Evolutionary conservation across 2,329 filamentous ascomycete species (phyloP).

Genomic region (Monosporascus sp.): DNA sequence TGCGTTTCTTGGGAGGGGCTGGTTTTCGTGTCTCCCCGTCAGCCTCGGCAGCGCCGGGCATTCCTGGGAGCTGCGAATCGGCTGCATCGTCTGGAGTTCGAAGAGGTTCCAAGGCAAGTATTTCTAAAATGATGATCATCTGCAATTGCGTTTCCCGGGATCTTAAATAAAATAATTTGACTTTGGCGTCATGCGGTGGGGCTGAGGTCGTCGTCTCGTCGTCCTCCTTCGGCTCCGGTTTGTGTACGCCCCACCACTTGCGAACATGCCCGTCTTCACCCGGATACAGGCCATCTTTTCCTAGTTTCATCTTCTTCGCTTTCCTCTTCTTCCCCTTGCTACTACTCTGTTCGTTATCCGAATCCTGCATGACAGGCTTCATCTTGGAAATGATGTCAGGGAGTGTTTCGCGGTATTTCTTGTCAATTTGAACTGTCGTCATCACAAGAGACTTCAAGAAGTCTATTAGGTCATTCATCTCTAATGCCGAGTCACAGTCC

Average conservation of each 20-base stretch:
- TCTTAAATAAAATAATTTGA: conserved; percentile 60
- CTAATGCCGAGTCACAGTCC: conserved; percentile 53
- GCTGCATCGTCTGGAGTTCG: conserved; percentile 34
- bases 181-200: conserved; percentile 50
- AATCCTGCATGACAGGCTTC: conserved; percentile 51
- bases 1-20: conserved; percentile 46
- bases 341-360: conserved; percentile 47
- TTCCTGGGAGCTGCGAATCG: conserved; percentile 42
- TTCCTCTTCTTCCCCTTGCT: conserved; percentile 44
- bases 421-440: conserved; percentile 64
- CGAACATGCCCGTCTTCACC: conserved; percentile 59
- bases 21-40: conserved; percentile 29
- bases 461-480: conserved; percentile 58
- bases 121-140: conserved; percentile 73
- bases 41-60: conserved; percentile 35
- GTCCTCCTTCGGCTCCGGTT: conserved; percentile 42
- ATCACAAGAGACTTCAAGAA: conserved; percentile 68
- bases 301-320: conserved; percentile 60
- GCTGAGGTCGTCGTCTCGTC: conserved; percentile 33
- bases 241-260: conserved; percentile 64
- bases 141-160: conserved; percentile 76
- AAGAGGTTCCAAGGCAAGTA: conserved; percentile 62
- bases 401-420: conserved; percentile 71
- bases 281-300: conserved; percentile 64
- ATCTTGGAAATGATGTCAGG: conserved; percentile 56